Base-by-base conservation (phyloP, 805 yeast genomes). In the Ogataea haglerorum region DNA sequence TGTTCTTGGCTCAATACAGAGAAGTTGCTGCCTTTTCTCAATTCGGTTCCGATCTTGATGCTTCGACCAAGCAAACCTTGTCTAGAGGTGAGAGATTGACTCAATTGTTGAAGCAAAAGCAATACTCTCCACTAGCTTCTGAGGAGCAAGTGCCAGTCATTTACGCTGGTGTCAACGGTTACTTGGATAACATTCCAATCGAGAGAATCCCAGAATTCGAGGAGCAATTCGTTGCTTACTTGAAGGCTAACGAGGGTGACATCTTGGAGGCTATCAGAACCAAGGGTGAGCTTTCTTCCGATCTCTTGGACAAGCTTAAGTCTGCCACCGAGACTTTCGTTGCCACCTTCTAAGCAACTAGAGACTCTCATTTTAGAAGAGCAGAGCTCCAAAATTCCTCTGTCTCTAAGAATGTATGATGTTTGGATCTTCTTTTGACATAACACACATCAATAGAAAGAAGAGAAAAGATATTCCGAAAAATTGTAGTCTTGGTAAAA, bases 21-120 rank as follows among this genome's bases (percentile, higher is more conserved):
- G 99, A 93, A 84, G 99, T 93, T 64, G 99, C 99, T 70, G 99
- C 99, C 65, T 93, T 93, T 74, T 99, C 99, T 64, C 99, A 93
- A 82, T 93, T 93, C 82, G 99, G 99, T 84, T 93, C 99, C 60
- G 99, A 93, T 76, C 82, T 93, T 72, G 99, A 93, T 75, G 98
- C 99, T 61, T 89, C 97, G 48, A 93, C 99, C 74, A 93, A 91
- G 80, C 97, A 89, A 79, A 93, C 99, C 66, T 83, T 93, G 72
- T 76, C 78, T 64, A 90, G 99, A 85, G 99, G 99, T 89, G 99
- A 93, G 85, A 91, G 99, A 81, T 85, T 93, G 68, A 93, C 99
- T 63, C 98, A 90, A 79, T 78, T 93, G 72, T 83, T 93, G 73
- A 90, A 91, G 78, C 99, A 93, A 81, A 85, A 82, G 73, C 99